Conservation (phyloP, 768 basidiomycete species). For the Serendipita vermifera region DNA sequence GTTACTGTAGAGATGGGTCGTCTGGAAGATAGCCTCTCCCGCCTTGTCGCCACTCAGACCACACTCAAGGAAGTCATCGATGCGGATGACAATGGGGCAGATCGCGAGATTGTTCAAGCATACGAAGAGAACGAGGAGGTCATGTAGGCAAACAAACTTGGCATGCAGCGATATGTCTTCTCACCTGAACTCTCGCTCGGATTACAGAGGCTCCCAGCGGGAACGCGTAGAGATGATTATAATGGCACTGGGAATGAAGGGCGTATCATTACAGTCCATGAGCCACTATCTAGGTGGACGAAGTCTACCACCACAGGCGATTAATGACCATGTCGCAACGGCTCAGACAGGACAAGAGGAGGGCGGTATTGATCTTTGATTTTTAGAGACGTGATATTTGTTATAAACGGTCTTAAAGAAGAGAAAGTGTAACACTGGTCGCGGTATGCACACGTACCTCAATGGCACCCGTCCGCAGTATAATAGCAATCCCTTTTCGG, state of each 20-base stretch:
- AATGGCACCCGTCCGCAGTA: no score
- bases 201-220: neutral
- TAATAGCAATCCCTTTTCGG: no score
- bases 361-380: no score
- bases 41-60: slow-evolving; percentile 48
- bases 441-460: no score
- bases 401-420: no score
- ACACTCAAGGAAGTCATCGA: slow-evolving; percentile 31
- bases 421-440: no score
- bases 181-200: neutral
- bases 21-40: slow-evolving; percentile 54
- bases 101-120: slow-evolving; percentile 47
- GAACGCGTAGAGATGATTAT: neutral
- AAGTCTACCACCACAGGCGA: no score
- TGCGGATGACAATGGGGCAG: slow-evolving; percentile 27
- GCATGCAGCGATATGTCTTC: no score
- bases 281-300: neutral
- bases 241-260: neutral
- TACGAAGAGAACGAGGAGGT: slow-evolving; percentile 58
- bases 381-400: no score
- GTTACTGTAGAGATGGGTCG: slow-evolving; percentile 54
- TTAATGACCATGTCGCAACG: no score
- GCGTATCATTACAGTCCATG: neutral
- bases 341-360: no score
- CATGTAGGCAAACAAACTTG: slow-evolving; percentile 49